Conservation (phyloP, 2,329 filamentous ascomycete species). For the Fusarium sp. region DNA sequence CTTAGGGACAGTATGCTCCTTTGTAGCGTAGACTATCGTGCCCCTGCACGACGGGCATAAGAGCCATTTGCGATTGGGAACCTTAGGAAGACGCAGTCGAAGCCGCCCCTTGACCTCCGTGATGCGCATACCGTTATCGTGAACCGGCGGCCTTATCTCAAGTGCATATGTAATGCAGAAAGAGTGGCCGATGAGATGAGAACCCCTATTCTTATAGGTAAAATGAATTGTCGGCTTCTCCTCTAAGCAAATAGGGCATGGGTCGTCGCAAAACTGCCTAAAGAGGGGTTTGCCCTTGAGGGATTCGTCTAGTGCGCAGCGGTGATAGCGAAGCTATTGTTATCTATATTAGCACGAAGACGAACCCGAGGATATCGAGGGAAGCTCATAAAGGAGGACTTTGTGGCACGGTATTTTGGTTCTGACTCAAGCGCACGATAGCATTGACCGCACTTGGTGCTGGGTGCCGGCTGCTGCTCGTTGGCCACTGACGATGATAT, state of each 20-base stretch:
- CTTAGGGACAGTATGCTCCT: background rate
- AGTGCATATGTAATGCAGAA: background rate
- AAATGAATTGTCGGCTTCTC: background rate
- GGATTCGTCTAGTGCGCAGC: background rate
- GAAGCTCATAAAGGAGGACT: background rate
- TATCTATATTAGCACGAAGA: background rate
- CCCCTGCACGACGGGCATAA: background rate
- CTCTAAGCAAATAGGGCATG: background rate
- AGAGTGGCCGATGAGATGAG: background rate
- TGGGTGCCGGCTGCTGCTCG: background rate
- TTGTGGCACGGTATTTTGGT: background rate
- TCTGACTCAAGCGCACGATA: background rate
- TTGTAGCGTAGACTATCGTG: background rate
- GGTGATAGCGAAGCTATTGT: background rate
- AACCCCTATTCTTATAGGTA: background rate
- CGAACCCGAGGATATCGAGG: background rate
- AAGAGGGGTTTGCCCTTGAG: background rate
- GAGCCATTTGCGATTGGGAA: background rate
- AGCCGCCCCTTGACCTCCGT: background rate
- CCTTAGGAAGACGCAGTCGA: background rate
- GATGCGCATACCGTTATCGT: background rate
- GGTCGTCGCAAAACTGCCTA: background rate
- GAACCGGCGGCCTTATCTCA: background rate
- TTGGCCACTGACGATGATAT: background rate
- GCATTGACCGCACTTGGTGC: background rate